phyloP scores from a whole-genome alignment of 2,329 filamentous ascomycete genomes.

The Talaromyces islandicus region DNA sequence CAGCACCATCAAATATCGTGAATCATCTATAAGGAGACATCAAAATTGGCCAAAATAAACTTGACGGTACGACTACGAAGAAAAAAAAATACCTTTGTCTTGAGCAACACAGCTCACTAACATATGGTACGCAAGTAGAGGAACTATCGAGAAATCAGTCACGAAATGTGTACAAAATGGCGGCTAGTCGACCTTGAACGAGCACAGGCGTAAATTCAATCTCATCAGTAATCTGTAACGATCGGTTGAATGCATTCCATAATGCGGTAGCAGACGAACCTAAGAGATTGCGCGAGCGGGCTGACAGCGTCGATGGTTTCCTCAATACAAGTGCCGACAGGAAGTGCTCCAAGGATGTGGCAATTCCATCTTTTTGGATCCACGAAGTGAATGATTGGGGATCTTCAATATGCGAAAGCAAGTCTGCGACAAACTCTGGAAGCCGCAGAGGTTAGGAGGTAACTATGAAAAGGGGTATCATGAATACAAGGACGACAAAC shows the following conservation, averaged over 20 bases:
- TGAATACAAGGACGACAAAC: constrained; percentile 1
- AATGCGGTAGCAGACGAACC: constrained; percentile 27
- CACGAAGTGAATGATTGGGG: neutral
- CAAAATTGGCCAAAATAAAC: neutral
- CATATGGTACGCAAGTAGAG: constrained; percentile 60
- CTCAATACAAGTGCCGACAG: constrained; percentile 14
- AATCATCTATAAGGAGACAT: constrained; percentile 1
- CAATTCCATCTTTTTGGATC: neutral
- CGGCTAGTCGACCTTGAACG: constrained; percentile 17
- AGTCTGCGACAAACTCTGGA: constrained; percentile 19
- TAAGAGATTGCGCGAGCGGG: constrained; percentile 15
- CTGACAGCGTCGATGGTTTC: neutral
- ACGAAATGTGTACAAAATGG: neutral
- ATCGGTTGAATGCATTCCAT: constrained; percentile 32
- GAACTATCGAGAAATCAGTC: constrained; percentile 23
- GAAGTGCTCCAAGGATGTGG: constrained; percentile 13
- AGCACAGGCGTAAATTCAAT: constrained; percentile 11
- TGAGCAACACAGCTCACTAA: constrained; percentile 50
- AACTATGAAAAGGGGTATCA: neutral
- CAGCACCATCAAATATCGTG: neutral
- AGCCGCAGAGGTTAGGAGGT: neutral
- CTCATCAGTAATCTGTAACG: constrained; percentile 12
- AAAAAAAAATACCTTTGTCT: constrained; percentile 1
- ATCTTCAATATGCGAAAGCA: constrained; percentile 5
- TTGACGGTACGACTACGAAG: neutral